These are phyloP conservation scores for Wickerhamiella australiensis DNA, from an alignment of 805 yeast genomes.

Conservation along the genomic window DNA sequence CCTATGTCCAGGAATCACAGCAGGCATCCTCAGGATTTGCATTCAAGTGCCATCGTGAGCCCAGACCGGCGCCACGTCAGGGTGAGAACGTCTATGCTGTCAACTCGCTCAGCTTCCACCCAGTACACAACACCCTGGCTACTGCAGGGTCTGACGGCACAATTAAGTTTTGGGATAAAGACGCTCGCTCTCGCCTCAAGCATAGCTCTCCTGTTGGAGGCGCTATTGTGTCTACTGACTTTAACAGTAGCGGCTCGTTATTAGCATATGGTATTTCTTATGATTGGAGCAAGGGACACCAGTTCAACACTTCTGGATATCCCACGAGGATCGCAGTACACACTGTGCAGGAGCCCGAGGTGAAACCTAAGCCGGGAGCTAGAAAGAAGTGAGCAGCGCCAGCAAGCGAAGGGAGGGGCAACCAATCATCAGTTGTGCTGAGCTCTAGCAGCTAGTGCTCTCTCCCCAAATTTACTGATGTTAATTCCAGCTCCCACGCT, in stretches of 20 bases:
- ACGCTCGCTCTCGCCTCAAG: slow-evolving; percentile 74
- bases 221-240: slow-evolving; percentile 63
- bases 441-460: too few relatives aligned
- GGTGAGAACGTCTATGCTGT: slow-evolving; percentile 68
- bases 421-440: too few relatives aligned
- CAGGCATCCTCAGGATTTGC: slow-evolving; percentile 61
- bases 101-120: slow-evolving; percentile 75
- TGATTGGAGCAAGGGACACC: slow-evolving; percentile 85
- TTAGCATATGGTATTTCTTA: slow-evolving; percentile 87
- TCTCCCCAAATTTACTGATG: too few relatives aligned
- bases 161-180: slow-evolving; percentile 92
- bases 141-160: slow-evolving; percentile 95
- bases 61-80: slow-evolving; percentile 36
- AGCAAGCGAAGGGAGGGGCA: too few relatives aligned
- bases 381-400: neutral
- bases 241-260: slow-evolving; percentile 71
- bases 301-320: slow-evolving; percentile 59
- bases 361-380: slow-evolving; percentile 31
- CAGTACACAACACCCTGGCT: slow-evolving; percentile 76
- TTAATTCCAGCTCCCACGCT: too few relatives aligned
- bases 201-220: slow-evolving; percentile 48
- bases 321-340: slow-evolving; percentile 73
- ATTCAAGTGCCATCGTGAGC: slow-evolving; percentile 86
- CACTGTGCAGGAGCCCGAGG: slow-evolving; percentile 75
- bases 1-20: slow-evolving; percentile 60